Base-by-base conservation (phyloP, 1,139 yeast species). In the Saccharomyces hybrid region DNA sequence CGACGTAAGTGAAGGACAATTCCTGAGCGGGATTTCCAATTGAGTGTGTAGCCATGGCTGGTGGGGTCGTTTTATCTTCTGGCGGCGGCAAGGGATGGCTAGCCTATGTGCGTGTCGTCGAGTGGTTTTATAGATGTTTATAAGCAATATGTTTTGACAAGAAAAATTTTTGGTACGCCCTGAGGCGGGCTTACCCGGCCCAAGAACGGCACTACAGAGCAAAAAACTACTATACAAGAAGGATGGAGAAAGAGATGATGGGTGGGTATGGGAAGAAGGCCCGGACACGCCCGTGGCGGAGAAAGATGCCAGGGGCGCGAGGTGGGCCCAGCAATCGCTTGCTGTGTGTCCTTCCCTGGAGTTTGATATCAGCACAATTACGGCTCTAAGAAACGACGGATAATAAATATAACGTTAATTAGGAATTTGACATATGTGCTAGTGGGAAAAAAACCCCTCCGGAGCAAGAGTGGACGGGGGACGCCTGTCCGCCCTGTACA, bases 391-490 rank as follows among this genome's bases (percentile, higher is more conserved):
- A 38, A 38, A 38, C 67, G 57, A 53, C 56, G 59, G 61, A 58
- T 56, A 61, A 16, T 4, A 47, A 23, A 55, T 47, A 55, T 57
- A 55, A 52, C 58, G 42, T 38, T 59, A 57, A 60, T 48, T 57
- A 67, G 69, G 70, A 66, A 66, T 66, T 66, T 66, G 70, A 66
- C 69, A 59, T 59, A 61, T 62, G 69, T 66, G 68, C 69, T 61
- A 52, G 29, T 8, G 14, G 23, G 2, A 38, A 16, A 14, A n/a
- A 29, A n/a, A 29, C 13, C 42, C 42, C 42, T 16, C 8, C 13
- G 3, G 5, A 6, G 42, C 42, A 34, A 34, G 42, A 14, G 41
- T 34, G 20, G 5, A 9, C 42, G 23, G 42, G 5, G 23, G 42
- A 34, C 42, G 13, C 42, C 42, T 34, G 42, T 34, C 42, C 23